Evolutionary conservation across 2,329 filamentous ascomycete genomes (phyloP).

Genomic region (Aspergillaceae sp.): DNA sequence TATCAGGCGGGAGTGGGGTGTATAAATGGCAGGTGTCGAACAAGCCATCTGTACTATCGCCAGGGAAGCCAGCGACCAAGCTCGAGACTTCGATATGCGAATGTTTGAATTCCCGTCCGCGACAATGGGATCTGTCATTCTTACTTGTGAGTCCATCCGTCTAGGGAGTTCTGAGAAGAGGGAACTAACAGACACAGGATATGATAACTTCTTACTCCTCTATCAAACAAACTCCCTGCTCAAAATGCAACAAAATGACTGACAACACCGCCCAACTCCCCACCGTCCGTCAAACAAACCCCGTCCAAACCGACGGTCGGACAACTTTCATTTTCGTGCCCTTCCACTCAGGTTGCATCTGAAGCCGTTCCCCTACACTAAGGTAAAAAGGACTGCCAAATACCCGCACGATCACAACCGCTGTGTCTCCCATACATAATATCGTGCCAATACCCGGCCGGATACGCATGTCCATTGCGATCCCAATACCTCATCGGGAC

Average conservation of each 20-base stretch:
- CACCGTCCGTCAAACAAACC: conserved; percentile 24
- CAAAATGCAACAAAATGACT: conserved; percentile 31
- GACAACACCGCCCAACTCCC: conserved; percentile 33
- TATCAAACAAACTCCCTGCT: conserved; percentile 32
- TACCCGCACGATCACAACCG: not conserved
- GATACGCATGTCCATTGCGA: conserved; percentile 13
- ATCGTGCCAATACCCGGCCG: conserved; percentile 16
- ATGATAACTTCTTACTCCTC: conserved; percentile 36
- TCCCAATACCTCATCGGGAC: conserved; percentile 20
- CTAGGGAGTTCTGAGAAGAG: too few relatives aligned
- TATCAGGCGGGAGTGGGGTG: conserved; percentile 9
- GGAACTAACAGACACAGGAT: conserved; percentile 21
- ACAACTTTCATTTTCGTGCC: too few relatives aligned
- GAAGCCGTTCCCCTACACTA: too few relatives aligned
- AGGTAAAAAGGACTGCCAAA: not conserved
- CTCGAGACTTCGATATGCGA: conserved; percentile 27
- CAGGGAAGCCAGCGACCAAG: conserved; percentile 21
- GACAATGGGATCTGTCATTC: conserved; percentile 34
- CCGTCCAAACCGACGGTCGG: conserved; percentile 2
- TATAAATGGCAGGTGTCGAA: conserved; percentile 29
- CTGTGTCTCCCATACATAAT: conserved; percentile 9
- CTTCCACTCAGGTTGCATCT: too few relatives aligned
- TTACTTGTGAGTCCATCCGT: conserved; percentile 23
- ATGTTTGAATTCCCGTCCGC: conserved; percentile 26
- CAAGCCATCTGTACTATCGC: conserved; percentile 7